Percentiles rank a stretch among this genome's conserved stretches.
phyloP scores from a whole-genome alignment of 768 basidiomycete species.

The Porpolomopsis calyptriformis region DNA sequence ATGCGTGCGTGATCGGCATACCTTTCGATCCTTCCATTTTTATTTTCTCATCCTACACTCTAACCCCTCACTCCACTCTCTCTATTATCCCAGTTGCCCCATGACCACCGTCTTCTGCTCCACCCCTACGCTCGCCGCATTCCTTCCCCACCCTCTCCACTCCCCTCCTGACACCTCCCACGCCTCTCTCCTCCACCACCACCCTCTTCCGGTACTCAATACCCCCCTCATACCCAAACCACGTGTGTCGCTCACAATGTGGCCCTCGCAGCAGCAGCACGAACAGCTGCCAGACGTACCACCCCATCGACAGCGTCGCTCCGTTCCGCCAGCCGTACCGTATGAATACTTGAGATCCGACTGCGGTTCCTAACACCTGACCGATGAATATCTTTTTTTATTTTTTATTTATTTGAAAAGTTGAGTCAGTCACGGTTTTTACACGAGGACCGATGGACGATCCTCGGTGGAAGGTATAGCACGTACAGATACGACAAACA shows the following conservation, averaged over 20 bases:
- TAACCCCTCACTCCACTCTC: too few species aligned
- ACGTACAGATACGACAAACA: conserved; percentile 58
- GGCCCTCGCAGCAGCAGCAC: conserved; percentile 61
- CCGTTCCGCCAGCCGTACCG: conserved; percentile 59
- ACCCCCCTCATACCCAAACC: conserved; percentile 60
- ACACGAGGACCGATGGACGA: background rate
- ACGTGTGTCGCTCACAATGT: conserved; percentile 43
- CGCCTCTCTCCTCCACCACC: conserved; percentile 19
- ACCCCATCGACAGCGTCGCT: conserved; percentile 49
- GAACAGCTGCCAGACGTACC: conserved; percentile 43
- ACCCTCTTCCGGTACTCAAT: conserved; percentile 31
- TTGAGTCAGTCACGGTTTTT: background rate
- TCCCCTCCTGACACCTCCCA: too few species aligned
- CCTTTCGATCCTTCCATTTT: too few species aligned
- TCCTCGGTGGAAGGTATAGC: background rate
- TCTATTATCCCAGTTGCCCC: too few species aligned
- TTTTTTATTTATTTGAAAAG: too few species aligned
- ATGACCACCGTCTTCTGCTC: too few species aligned
- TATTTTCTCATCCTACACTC: too few species aligned
- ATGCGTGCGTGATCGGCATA: too few species aligned
- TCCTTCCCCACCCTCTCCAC: too few species aligned
- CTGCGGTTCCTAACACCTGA: conserved; percentile 73
- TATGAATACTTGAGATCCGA: conserved; percentile 63
- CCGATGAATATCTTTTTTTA: conserved; percentile 58
- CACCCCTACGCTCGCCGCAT: too few species aligned